A percentile compares a stretch with the other conserved stretches of the same genome.
phyloP scores from a whole-genome alignment of 2,329 filamentous ascomycete genomes.

The Aspergillus ochraceus region DNA sequence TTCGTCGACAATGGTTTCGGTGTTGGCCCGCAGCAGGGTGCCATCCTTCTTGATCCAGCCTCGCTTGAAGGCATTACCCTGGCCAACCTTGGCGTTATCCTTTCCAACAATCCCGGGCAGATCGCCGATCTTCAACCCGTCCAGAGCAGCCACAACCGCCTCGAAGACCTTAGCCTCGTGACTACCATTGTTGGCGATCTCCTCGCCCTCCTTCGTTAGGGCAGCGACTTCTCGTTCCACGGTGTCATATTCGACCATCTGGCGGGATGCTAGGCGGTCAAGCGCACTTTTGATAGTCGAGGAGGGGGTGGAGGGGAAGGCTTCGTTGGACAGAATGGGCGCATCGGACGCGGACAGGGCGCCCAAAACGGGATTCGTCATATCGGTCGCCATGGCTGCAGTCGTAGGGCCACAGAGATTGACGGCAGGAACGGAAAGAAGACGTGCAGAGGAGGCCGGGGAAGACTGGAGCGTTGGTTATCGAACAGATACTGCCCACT shows the following conservation, averaged over 20 bases:
- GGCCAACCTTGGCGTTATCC: slow-evolving; percentile 65
- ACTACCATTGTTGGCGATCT: slow-evolving; percentile 72
- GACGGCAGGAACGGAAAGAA: slow-evolving; percentile 11
- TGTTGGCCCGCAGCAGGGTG: slow-evolving; percentile 55
- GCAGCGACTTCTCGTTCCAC: slow-evolving; percentile 75
- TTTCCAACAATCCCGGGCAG: slow-evolving; percentile 53
- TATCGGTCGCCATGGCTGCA: slow-evolving; percentile 52
- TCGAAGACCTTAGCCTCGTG: slow-evolving; percentile 83
- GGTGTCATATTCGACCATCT: slow-evolving; percentile 84
- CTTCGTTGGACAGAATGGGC: slow-evolving; percentile 66
- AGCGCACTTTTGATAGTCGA: slow-evolving; percentile 79
- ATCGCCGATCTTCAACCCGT: slow-evolving; percentile 78
- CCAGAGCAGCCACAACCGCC: slow-evolving; percentile 68
- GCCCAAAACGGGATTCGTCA: slow-evolving; percentile 65
- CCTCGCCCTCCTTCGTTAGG: slow-evolving; percentile 72
- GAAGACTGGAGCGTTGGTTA: slow-evolving; percentile 9
- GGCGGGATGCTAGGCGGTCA: slow-evolving; percentile 78
- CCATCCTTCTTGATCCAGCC: slow-evolving; percentile 68
- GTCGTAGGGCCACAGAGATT: slow-evolving; percentile 25
- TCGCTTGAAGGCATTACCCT: slow-evolving; percentile 86
- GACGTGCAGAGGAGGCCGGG: slow-evolving; percentile 3
- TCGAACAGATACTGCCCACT: slow-evolving; percentile 25
- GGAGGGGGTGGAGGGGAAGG: slow-evolving; percentile 67
- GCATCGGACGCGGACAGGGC: slow-evolving; percentile 61
- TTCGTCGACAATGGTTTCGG: slow-evolving; percentile 75